phyloP scores from a whole-genome alignment of 495 filamentous ascomycete genomes.

The Lasiosphaeria miniovina region DNA sequence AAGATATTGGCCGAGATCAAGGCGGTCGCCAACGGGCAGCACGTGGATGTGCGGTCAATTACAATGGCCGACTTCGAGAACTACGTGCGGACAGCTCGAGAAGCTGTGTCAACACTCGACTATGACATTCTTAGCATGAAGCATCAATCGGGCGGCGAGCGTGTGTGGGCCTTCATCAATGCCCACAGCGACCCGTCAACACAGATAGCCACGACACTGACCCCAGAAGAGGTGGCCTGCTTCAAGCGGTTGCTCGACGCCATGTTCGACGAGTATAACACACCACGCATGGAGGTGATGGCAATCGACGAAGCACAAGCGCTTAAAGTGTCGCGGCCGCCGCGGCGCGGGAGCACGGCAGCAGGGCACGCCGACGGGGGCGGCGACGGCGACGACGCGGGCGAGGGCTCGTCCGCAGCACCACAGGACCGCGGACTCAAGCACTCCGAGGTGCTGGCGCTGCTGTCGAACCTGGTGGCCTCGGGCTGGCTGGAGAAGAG shows the following conservation, averaged over 20 bases:
- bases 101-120: constrained; percentile 73
- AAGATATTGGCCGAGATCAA: constrained; percentile 75
- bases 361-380: constrained; percentile 28
- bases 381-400: constrained; percentile 38
- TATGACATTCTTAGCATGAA: constrained; percentile 74
- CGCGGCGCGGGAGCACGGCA: constrained; percentile 35
- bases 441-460: constrained; percentile 69
- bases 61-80: constrained; percentile 64
- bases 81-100: constrained; percentile 67
- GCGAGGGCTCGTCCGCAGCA: constrained; percentile 5
- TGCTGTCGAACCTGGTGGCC: constrained; percentile 65
- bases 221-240: constrained; percentile 84
- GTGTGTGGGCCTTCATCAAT: constrained; percentile 79
- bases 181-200: constrained; percentile 77
- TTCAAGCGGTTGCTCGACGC: constrained; percentile 83
- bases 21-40: constrained; percentile 38
- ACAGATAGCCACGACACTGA: constrained; percentile 79
- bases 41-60: constrained; percentile 50
- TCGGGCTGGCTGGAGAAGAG: constrained; percentile 85
- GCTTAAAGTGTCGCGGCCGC: constrained; percentile 54
- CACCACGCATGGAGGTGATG: constrained; percentile 70
- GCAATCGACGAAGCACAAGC: constrained; percentile 76
- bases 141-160: constrained; percentile 56
- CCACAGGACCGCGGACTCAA: constrained; percentile 55
- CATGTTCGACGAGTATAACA: constrained; percentile 90